Evolutionary conservation across 2,329 filamentous ascomycete species (phyloP).

Genomic region (Tolypocladium endophyticum): DNA sequence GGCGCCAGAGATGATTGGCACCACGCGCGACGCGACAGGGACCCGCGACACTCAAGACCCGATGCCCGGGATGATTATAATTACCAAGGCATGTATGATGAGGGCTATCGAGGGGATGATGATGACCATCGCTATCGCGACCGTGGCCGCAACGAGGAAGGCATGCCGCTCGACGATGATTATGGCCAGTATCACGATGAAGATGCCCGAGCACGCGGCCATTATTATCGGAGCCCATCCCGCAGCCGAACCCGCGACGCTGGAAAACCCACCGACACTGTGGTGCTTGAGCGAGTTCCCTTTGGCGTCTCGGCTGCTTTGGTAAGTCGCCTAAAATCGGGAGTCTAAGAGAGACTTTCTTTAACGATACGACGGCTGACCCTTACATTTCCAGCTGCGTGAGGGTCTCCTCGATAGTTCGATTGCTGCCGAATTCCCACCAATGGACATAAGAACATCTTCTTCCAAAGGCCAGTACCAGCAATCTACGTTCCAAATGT

Average conservation of each 20-base stretch:
- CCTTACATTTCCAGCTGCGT: conserved; percentile 19
- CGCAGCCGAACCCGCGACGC: conserved; percentile 24
- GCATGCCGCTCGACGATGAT: conserved; percentile 8
- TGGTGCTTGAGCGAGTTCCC: conserved; percentile 45
- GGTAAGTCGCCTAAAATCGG: conserved; percentile 18
- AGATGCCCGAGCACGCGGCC: not conserved
- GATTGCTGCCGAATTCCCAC: conserved; percentile 22
- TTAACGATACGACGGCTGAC: not conserved
- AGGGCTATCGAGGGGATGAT: conserved; percentile 16
- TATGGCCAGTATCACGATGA: conserved; percentile 7
- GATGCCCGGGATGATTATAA: conserved; percentile 18
- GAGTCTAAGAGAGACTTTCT: not conserved
- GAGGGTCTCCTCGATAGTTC: conserved; percentile 22
- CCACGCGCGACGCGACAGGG: conserved; percentile 9
- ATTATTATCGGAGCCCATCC: conserved; percentile 17
- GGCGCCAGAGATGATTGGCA: conserved; percentile 18
- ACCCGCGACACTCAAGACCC: conserved; percentile 14
- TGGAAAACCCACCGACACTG: conserved; percentile 35
- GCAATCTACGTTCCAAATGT: not conserved
- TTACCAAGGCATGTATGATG: conserved; percentile 28
- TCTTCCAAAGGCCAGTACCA: conserved; percentile 19
- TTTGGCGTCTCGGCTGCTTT: conserved; percentile 37
- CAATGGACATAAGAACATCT: conserved; percentile 28
- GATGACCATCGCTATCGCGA: conserved; percentile 5
- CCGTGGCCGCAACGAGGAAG: conserved; percentile 10